Base-by-base conservation (phyloP, 352 stramenopile species). In the Globisporangium solare region DNA sequence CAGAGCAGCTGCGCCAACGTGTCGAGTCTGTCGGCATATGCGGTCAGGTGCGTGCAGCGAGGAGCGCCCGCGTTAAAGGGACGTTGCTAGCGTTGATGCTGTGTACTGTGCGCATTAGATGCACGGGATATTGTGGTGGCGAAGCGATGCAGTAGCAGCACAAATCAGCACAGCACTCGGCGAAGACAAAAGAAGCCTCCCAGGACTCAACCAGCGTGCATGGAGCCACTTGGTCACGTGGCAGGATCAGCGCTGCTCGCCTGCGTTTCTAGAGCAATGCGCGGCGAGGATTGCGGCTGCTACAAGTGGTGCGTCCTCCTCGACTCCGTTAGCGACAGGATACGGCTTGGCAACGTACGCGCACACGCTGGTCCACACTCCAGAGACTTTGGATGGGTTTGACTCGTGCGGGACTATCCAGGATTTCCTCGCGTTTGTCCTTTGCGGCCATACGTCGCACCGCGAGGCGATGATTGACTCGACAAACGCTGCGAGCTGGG, bases 81-180 rank as follows among this genome's bases (percentile, higher is more conserved):
- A 35, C 60, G 48, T 31, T 40, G 2, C 17, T 54, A 7, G 11
- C 32, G 3, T 27, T 18, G 32, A 24, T 43, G 6, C 20, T 42
- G 42, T 52, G 18, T 49, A 11, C 10, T 57, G 0, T 13, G 18
- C 6, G 2, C 2, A 14, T 31, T 61, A 94, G 82, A 94, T 94
- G 84, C 84, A 94, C 48, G 84, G 84, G 6, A 92, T 94, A 47
- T 64, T 92, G 43, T 94, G 84, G 84, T 94, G 84, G 84, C 73
- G 68, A 31, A 75, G 74, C 7, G 27, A 35, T 35, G 27, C 27
- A 35, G 7, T 10, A 7, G 7, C 27, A 35, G 4, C 27, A 35
- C 27, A 35, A 35, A 35, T 35, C 4, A 6, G 27, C 27, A 35
- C 6, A 35, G 27, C 27, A 35, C 27, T 35, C 27, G 27, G 27